Percentiles rank a stretch among this genome's conserved stretches.
phyloP scores from a whole-genome alignment of 1,284 basidiomycete species.

The Sparassis latifolia region DNA sequence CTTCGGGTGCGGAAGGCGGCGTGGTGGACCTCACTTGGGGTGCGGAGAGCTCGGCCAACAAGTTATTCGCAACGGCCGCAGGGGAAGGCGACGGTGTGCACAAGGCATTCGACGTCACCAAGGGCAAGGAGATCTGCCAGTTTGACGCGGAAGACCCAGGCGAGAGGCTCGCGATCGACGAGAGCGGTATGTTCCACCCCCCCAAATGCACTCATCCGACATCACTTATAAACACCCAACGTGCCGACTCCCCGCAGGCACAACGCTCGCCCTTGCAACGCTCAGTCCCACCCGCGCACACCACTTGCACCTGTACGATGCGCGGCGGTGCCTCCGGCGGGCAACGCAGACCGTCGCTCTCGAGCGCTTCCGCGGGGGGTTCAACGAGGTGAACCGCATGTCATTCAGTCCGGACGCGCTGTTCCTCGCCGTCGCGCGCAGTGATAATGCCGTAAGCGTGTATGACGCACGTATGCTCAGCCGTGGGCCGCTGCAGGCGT shows the following conservation, averaged over 20 bases:
- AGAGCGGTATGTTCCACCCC: conserved; percentile 4
- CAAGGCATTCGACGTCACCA: conserved; percentile 12
- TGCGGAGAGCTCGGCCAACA: conserved; percentile 25
- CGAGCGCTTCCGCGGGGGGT: conserved; percentile 25
- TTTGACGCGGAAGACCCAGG: conserved; percentile 23
- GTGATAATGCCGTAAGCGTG: conserved; percentile 51
- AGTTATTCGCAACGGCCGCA: conserved; percentile 37
- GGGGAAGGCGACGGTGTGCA: conserved; percentile 37
- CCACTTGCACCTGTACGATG: conserved; percentile 49
- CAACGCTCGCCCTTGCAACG: conserved; percentile 34
- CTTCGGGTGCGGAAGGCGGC: conserved; percentile 3
- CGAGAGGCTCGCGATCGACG: conserved; percentile 30
- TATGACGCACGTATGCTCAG: conserved; percentile 55
- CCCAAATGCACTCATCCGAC: too few relatives aligned
- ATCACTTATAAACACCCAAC: too few relatives aligned
- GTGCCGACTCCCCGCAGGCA: conserved; percentile 1
- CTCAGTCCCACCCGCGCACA: conserved; percentile 26
- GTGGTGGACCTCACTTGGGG: conserved; percentile 48
- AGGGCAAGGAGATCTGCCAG: background rate
- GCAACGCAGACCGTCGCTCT: conserved; percentile 24
- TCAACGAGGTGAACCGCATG: conserved; percentile 40
- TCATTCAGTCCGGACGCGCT: conserved; percentile 55
- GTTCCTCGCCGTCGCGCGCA: conserved; percentile 53
- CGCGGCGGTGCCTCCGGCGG: conserved; percentile 26
- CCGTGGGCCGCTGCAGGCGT: conserved; percentile 38